These are phyloP conservation scores for rapeseed (Brassica napus) DNA, from an alignment of 345 rosid genomes.

Conservation along the genomic window DNA sequence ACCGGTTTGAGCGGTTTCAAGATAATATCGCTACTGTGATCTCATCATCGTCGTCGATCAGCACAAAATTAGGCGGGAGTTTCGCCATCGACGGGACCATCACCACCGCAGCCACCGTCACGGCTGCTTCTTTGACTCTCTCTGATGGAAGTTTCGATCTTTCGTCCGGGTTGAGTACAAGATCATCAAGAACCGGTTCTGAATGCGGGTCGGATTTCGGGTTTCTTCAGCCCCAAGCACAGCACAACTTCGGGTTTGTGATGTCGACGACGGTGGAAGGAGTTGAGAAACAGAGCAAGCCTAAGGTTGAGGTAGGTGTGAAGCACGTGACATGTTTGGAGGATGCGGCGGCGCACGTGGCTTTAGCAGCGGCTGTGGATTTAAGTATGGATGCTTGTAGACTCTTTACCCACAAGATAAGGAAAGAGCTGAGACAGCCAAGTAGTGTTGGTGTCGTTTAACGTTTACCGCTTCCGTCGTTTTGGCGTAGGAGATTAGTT, in stretches of 20 bases:
- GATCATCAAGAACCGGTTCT: slow-evolving; percentile 51
- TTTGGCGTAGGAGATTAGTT: slow-evolving; percentile 38
- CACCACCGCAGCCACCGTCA: neutral
- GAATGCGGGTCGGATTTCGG: slow-evolving; percentile 66
- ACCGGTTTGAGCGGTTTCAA: slow-evolving; percentile 60
- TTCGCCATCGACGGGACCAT: slow-evolving; percentile 62
- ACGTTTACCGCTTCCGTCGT: slow-evolving; percentile 40
- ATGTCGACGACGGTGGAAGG: slow-evolving; percentile 79
- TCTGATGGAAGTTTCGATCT: slow-evolving; percentile 68
- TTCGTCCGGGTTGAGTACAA: slow-evolving; percentile 30
- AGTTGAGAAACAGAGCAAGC: slow-evolving; percentile 45
- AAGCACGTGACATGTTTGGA: slow-evolving; percentile 86
- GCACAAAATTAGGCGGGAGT: slow-evolving; percentile 62
- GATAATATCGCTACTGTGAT: slow-evolving; percentile 42
- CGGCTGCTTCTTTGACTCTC: slow-evolving; percentile 48
- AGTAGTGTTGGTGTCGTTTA: slow-evolving; percentile 49
- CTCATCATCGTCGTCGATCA: slow-evolving; percentile 45
- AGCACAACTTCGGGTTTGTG: slow-evolving; percentile 53
- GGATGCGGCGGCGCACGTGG: slow-evolving; percentile 72
- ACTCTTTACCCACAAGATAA: slow-evolving; percentile 65
- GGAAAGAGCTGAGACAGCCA: slow-evolving; percentile 68
- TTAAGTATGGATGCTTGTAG: slow-evolving; percentile 86
- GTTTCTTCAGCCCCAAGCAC: neutral
- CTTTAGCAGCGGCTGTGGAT: slow-evolving; percentile 83
- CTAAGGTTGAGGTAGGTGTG: slow-evolving; percentile 73